Evolutionary conservation across 768 basidiomycete genomes (phyloP).

Genomic region (Baorangia bicolor): DNA sequence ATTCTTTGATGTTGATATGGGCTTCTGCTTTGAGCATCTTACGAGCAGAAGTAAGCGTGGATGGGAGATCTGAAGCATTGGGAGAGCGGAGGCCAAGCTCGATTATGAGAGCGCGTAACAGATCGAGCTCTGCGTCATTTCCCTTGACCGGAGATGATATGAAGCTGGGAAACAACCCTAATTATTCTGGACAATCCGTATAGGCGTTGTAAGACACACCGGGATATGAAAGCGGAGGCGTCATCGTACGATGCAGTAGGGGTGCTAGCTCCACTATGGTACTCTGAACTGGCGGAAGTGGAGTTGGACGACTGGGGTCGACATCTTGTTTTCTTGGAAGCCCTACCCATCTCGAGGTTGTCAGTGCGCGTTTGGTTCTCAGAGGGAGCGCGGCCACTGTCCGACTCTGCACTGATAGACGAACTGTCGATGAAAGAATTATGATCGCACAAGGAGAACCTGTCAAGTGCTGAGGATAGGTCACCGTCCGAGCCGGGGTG

Average conservation of each 20-base stretch:
- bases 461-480: constrained; percentile 14
- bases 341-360: not conserved
- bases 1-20: constrained; percentile 73
- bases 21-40: constrained; percentile 61
- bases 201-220: constrained; percentile 10
- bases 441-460: constrained; percentile 18
- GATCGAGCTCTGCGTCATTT: constrained; percentile 41
- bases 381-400: not conserved
- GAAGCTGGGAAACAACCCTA: constrained; percentile 13
- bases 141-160: constrained; percentile 21
- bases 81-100: constrained; percentile 65
- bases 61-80: constrained; percentile 47
- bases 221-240: constrained; percentile 28
- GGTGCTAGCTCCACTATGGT: constrained; percentile 9
- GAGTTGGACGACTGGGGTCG: not conserved
- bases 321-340: not conserved
- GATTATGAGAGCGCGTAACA: constrained; percentile 73
- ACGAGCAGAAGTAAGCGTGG: constrained; percentile 64
- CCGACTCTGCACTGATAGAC: constrained; percentile 10
- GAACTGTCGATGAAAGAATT: constrained; percentile 1
- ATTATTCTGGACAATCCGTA: not conserved
- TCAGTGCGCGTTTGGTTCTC: not conserved
- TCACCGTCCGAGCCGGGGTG: constrained; percentile 10
- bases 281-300: constrained; percentile 8
- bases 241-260: constrained; percentile 24